Base-by-base conservation (phyloP, 169 alveolate genomes). In the Neospora caninum region DNA sequence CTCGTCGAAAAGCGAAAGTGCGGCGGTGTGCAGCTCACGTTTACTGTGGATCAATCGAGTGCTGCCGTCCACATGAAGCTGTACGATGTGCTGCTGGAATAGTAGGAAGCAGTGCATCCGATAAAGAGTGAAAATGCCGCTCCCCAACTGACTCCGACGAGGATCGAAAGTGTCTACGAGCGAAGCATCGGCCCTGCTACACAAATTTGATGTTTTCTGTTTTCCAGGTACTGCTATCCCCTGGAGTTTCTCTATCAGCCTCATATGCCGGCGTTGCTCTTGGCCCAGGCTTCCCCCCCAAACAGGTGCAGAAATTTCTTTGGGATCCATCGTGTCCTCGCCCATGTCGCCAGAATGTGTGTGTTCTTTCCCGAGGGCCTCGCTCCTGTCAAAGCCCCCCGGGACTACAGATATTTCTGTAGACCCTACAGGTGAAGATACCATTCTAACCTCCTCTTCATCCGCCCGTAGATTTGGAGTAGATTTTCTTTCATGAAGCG, bases 71-170 rank as follows among this genome's bases (percentile, higher is more conserved):
- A 82, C 64, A 39, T 82, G 89, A 31, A 82, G 89, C 88, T 20
- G 88, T 9, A 82, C 43, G 31, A 82, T 18, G 53, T 82, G 89
- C 64, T 29, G 89, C 36, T 82, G 89, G 43, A 41, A 36, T 36
- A 0, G 27, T 29, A 82, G 67, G 64, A 82, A 82, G n/a, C 69
- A 82, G 89, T 82, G 89, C 89, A 82, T 82, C 31, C 89, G 89
- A 43, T 82, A 82, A 39, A 82, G 89, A 7, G 89, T 82, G 67
- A 82, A 82, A 22, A 82, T 82, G n/a, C 67, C 67, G 16, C 54
- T 29, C n/a, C 39, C 89, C n/a, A 82, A 36, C 38, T 49, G 53
- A 31, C 89, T 82, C 43, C 89, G 67, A 6, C 89, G 89, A 18
- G 89, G 67, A 82, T 82, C 89, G 53, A 82, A 36, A 7, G 89